Evolutionary conservation across 345 rosid genomes (phyloP), one percentile per base, ranked within the genome.

Genomic region (Combretum micranthum): DNA sequence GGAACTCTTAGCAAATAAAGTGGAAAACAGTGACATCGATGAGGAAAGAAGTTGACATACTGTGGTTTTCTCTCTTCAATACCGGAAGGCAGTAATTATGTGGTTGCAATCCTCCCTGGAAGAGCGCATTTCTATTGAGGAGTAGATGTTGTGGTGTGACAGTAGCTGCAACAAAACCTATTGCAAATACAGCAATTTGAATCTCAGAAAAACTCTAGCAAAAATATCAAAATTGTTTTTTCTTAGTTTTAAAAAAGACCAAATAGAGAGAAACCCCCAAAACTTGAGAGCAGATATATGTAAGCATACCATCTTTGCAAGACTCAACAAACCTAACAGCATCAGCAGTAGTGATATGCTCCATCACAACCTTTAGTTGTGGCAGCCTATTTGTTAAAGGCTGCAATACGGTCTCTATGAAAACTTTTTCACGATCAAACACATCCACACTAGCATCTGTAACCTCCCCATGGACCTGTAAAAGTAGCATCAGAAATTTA

Each of bases 391-490:
- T 75, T 50, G 83, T 77, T 39, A 87, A 68, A 73, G 97, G 97
- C 56, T 65, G 80, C 50, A 87, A 69, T 69, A 90, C 72, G 22
- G 88, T 84, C 66, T 86, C 85, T 49, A 91, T 88, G 70, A 91
- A 91, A 53, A 84, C 83, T 69, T 77, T 91, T 72, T 88, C 96
- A 20, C 96, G 92, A 73, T 91, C 96, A 81, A 91, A 88, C 46
- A 86, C 59, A 64, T 91, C 98, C 56, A 91, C 74, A 75, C 59
- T 67, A 20, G 83, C 81, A 78, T 91, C 86, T 17, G 96, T 88
- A 64, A 91, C 98, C 75, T 91, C 98, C n/a, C 96, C 95, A 66
- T 91, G 98, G 72, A 91, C 96, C 97, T 90, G 77, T 43, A 62
- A 17, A 64, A 51, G 47, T 17, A 66, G 56, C 14, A 65, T 11